A percentile compares a stretch with the other conserved stretches of the same genome.
Evolutionary conservation across 2,329 filamentous ascomycete genomes (phyloP).

Genomic region (Trichoderma sp.): DNA sequence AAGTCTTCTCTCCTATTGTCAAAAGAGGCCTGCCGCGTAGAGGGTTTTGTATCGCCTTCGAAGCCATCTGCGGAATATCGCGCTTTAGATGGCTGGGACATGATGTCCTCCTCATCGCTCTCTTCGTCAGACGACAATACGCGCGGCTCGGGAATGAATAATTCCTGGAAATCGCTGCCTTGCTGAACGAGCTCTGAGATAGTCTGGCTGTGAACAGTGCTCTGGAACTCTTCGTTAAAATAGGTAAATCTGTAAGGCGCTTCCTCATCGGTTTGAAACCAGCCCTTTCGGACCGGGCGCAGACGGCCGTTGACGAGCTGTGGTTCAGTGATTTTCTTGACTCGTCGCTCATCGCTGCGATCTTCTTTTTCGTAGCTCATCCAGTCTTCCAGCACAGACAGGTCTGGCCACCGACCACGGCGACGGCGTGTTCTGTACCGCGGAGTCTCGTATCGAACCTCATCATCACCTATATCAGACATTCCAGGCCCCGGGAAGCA

Average conservation of each 20-base stretch:
- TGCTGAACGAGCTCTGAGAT: slow-evolving; percentile 91
- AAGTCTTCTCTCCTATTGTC: slow-evolving; percentile 38
- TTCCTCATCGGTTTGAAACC: slow-evolving; percentile 88
- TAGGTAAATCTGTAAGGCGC: slow-evolving; percentile 95
- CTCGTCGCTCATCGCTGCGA: slow-evolving; percentile 77
- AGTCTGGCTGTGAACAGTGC: slow-evolving; percentile 93
- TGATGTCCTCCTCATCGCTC: slow-evolving; percentile 57
- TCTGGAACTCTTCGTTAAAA: slow-evolving; percentile 96
- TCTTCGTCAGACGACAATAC: slow-evolving; percentile 74
- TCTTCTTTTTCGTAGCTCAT: slow-evolving; percentile 79
- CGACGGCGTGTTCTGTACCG: slow-evolving; percentile 58
- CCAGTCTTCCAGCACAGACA: slow-evolving; percentile 86
- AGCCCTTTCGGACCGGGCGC: slow-evolving; percentile 75
- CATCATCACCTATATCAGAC: slow-evolving; percentile 82
- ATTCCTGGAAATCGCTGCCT: slow-evolving; percentile 79
- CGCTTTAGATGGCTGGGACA: slow-evolving; percentile 34
- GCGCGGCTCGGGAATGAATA: slow-evolving; percentile 88
- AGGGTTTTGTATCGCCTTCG: slow-evolving; percentile 49
- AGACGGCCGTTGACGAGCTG: slow-evolving; percentile 88
- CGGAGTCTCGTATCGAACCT: slow-evolving; percentile 53
- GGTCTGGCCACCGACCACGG: slow-evolving; percentile 81
- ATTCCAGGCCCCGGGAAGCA: slow-evolving; percentile 78
- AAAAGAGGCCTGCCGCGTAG: slow-evolving; percentile 54
- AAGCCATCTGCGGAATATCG: slow-evolving; percentile 34
- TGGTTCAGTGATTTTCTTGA: slow-evolving; percentile 92